Evolutionary conservation across 176 grass and related monocot species (phyloP).

Genomic region (Poa pratensis): DNA sequence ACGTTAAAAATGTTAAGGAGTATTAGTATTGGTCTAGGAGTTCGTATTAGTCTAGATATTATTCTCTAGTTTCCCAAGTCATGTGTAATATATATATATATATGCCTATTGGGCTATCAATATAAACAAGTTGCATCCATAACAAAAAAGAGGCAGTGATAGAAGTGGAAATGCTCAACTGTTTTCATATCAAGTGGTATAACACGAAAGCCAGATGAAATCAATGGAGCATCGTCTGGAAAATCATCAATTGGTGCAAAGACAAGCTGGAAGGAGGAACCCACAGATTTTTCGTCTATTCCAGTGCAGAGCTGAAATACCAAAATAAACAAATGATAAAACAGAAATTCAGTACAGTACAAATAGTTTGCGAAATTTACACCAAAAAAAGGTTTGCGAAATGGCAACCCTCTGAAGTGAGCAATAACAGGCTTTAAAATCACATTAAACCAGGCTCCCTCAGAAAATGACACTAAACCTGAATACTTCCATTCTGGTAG

Average conservation of each 20-base stretch:
- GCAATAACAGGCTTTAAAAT: neutral
- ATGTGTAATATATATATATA: no score
- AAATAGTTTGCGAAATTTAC: neutral
- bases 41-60: no score
- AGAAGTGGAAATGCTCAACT: constrained; percentile 55
- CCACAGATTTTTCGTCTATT: constrained; percentile 91
- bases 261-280: constrained; percentile 92
- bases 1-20: neutral
- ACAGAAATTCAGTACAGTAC: constrained; percentile 21
- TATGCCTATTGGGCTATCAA: no score
- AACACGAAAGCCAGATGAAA: constrained; percentile 92
- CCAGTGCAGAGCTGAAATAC: constrained; percentile 84
- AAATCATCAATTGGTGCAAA: constrained; percentile 94
- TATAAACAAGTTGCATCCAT: no score
- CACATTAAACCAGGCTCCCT: neutral
- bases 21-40: no score
- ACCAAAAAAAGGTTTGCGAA: neutral
- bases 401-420: neutral
- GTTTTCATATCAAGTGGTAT: constrained; percentile 94
- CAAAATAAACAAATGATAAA: neutral
- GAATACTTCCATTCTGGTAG: neutral
- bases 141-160: neutral
- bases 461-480: neutral
- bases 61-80: no score
- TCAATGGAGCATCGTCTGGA: constrained; percentile 80